Evolutionary conservation across 306 rosid species (phyloP), one percentile per base, ranked within the genome.

Genomic region (Leucaena leucocephala): DNA sequence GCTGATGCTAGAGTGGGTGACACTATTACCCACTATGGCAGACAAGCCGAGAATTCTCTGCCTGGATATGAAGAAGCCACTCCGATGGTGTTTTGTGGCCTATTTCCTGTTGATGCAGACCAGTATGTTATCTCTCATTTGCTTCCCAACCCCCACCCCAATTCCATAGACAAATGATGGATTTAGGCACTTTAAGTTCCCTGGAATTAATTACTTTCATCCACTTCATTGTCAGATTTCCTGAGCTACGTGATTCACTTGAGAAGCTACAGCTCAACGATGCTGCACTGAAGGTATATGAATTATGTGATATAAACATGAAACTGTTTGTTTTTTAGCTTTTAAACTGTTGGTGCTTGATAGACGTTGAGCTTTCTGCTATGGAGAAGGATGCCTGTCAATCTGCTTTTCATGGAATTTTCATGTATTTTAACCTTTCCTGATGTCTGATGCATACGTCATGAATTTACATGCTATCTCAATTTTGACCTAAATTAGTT

Each of bases 1-100:
- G 97, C 97, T 54, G 98, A 94, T 89, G 98, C 98, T 3, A 86
- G 98, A 81, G 98, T 94, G 65, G 98, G 98, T 21, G 97, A 94
- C 84, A 94, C 98, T 10, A 80, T 94, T 68, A 94, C 98, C 13
- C 86, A 87, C 76, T 76, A 82, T 75, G 54, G 82, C 10, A 86
- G 91, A 77, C 85, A 77, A 88, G 98, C 98, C 0, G 95, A 85
- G 69, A 84, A 58, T n/a, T 89, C 90, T 8, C 91, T 94, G 58
- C 97, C 98, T 72, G 97, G 98, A 71, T 94, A 92, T 17, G 93
- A 92, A 87, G 95, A 92, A 85, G 97, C 91, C 55, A 92, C 97
- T 50, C 98, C 97, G 7, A 91, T 92, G 97, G 98, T 94, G 88
- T 92, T 94, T 77, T 91, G 98, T 68, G 98, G 98, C 92, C 80